phyloP scores from a whole-genome alignment of 495 filamentous ascomycete genomes.

The Annulohypoxylon bovei region DNA sequence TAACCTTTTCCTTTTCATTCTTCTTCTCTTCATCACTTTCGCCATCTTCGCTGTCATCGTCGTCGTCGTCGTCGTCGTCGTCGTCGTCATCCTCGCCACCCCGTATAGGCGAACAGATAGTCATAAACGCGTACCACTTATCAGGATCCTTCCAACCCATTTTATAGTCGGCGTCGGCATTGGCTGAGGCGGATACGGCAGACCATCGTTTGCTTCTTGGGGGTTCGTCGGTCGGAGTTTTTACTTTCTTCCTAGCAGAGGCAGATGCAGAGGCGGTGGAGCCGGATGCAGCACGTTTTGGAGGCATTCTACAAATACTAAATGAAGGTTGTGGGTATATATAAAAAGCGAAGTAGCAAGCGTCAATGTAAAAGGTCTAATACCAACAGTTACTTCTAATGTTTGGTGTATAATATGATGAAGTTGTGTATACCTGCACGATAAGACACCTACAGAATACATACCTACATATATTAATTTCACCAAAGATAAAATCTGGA shows the following conservation, averaged over 20 bases:
- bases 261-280: conserved; percentile 24
- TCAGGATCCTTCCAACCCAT: conserved; percentile 36
- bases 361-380: neutral
- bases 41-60: conserved; percentile 41
- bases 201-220: conserved; percentile 52
- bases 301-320: conserved; percentile 28
- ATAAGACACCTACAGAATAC: no score
- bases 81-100: conserved; percentile 37
- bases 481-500: neutral
- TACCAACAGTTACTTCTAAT: no score
- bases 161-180: conserved; percentile 49
- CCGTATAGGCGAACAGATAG: conserved; percentile 47
- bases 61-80: conserved; percentile 31
- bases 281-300: conserved; percentile 34
- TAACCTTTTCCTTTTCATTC: conserved; percentile 3
- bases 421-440: no score
- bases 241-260: conserved; percentile 44
- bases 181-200: conserved; percentile 53
- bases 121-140: conserved; percentile 46
- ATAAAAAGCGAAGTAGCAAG: neutral
- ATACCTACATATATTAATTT: no score
- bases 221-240: conserved; percentile 21
- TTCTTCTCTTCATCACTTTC: conserved; percentile 32
- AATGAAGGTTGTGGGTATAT: neutral
- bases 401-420: no score